These are phyloP conservation scores for Aspergillus incahuasiensis DNA, from an alignment of 495 filamentous ascomycete genomes.

Conservation along the genomic window DNA sequence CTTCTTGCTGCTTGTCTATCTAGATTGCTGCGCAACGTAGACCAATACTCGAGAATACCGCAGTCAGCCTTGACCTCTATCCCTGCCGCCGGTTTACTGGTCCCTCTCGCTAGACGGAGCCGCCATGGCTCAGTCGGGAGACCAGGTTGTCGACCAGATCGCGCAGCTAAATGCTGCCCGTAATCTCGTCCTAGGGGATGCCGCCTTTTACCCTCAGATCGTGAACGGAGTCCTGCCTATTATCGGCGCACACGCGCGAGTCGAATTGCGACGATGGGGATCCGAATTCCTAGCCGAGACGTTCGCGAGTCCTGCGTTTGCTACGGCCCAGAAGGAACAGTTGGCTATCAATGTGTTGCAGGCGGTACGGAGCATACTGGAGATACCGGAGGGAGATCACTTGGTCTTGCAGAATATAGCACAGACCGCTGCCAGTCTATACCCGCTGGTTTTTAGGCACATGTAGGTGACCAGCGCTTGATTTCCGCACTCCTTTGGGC, in stretches of 20 bases:
- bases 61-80: background rate
- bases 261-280: slow-evolving; percentile 92
- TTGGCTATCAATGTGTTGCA: slow-evolving; percentile 68
- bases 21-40: slow-evolving; percentile 12
- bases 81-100: background rate
- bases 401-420: slow-evolving; percentile 73
- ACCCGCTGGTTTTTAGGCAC: slow-evolving; percentile 84
- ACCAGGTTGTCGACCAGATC: slow-evolving; percentile 67
- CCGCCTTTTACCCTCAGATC: slow-evolving; percentile 81
- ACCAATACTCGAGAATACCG: background rate
- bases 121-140: slow-evolving; percentile 41
- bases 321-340: slow-evolving; percentile 68
- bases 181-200: slow-evolving; percentile 77
- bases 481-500: slow-evolving; percentile 7
- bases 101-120: slow-evolving; percentile 14
- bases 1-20: background rate
- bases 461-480: slow-evolving; percentile 62
- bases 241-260: slow-evolving; percentile 63
- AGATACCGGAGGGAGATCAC: slow-evolving; percentile 66
- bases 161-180: slow-evolving; percentile 82
- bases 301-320: slow-evolving; percentile 79
- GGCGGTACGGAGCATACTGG: slow-evolving; percentile 66
- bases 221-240: slow-evolving; percentile 86
- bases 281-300: slow-evolving; percentile 94
- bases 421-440: slow-evolving; percentile 82